Evolutionary conservation across 192 early-diverging fungal genomes (phyloP), one percentile per base, ranked within the genome.

Genomic region (Rhizoclosmatium globosum): DNA sequence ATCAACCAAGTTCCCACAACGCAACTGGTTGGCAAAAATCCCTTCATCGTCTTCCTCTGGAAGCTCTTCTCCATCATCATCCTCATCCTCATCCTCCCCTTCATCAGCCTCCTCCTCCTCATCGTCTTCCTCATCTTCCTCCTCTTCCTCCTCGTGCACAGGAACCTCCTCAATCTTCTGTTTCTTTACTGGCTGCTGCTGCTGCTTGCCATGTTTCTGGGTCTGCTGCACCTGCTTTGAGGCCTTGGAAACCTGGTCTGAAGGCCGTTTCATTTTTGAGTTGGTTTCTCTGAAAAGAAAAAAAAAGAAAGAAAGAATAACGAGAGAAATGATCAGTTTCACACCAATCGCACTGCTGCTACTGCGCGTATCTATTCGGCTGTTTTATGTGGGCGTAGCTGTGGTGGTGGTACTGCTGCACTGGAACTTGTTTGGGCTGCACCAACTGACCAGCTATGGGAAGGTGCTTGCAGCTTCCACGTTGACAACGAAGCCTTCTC

Each of bases 31-130:
- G n/a, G n/a, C n/a, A n/a, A n/a, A n/a, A n/a, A n/a, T n/a, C 13
- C 71, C 60, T 11, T 79, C 74, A 7, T 80, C 66, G 21, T 76
- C 79, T 17, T 45, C 64, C 4, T 46, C 79, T n/a, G 64, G 60
- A 65, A 43, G 47, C 15, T 31, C 47, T 39, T 66, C 72, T 13
- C 45, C 47, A 15, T 57, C 79, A n/a, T 74, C 61, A 17, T 47
- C 45, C 0, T 21, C 67, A 43, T 68, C 38, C 38, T 41, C 38
- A n/a, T 68, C 64, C 11, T 38, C 64, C 64, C 39, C 64, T 13
- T 11, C 67, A 68, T 68, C 67, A 47, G 19, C 43, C 13, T 68
- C 67, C 11, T 46, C 46, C 4, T 38, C 31, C 19, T 68, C 67
- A 42, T 68, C 45, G 11, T 23, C 67, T 0, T 68, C 39, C 0